Evolutionary conservation across 495 filamentous ascomycete species (phyloP).

Genomic region (Neurospora africana): DNA sequence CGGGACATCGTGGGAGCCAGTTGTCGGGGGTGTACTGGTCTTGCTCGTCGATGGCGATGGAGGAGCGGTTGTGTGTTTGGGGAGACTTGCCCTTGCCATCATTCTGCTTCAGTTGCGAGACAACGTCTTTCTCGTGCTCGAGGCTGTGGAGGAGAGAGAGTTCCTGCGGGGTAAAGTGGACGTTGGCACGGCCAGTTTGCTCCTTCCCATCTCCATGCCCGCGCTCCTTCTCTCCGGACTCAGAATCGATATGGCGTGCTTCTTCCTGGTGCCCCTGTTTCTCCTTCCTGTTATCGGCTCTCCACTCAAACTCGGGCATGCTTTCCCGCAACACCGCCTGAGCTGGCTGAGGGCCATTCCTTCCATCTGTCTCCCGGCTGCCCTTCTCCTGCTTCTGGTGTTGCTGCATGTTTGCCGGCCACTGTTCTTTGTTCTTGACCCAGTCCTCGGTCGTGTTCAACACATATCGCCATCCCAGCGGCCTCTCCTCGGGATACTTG

Average conservation of each 20-base stretch:
- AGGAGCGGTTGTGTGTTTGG: conserved; percentile 9
- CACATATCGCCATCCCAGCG: conserved; percentile 11
- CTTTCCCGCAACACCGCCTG: neutral
- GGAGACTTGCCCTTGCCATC: conserved; percentile 4
- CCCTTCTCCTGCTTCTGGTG: neutral
- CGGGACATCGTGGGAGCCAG: conserved; percentile 8
- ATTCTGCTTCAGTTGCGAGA: conserved; percentile 2
- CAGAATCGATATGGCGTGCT: neutral
- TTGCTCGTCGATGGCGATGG: conserved; percentile 12
- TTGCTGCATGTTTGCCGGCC: conserved; percentile 4
- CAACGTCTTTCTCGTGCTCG: neutral
- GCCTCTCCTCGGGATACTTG: conserved; percentile 5
- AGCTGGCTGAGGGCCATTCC: neutral
- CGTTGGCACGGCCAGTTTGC: neutral
- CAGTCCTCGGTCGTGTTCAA: conserved; percentile 10
- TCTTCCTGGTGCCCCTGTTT: no score
- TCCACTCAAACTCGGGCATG: neutral
- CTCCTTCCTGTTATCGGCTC: neutral
- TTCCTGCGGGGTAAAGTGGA: conserved; percentile 2
- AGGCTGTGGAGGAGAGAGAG: conserved; percentile 1
- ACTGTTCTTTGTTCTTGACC: conserved; percentile 9
- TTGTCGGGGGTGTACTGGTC: conserved; percentile 14
- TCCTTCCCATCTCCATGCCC: neutral
- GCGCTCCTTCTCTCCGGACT: neutral
- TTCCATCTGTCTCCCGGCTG: neutral